Base-by-base conservation (phyloP, 208 protist genomes). In the Zelonia costaricensis region DNA sequence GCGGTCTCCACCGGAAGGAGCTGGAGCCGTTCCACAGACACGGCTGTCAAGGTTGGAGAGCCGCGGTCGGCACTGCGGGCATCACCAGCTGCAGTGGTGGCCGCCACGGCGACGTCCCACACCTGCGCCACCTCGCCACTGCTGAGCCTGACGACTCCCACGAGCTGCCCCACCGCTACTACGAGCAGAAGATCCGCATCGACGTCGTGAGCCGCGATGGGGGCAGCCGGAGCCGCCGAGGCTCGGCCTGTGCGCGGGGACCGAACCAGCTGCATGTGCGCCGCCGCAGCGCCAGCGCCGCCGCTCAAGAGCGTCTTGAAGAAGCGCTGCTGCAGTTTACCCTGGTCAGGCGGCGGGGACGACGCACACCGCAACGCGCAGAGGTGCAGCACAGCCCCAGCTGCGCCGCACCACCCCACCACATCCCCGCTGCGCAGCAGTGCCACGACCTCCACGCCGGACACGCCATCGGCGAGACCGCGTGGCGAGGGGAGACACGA, bases 371-470 rank as follows among this genome's bases (percentile, higher is more conserved):
- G 30, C 40, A 57, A 4, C 6, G 36, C 33, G 9, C 52, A 30
- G 42, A 57, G 52, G 30, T 57, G 52, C 52, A 43, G 23, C 7
- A 57, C 52, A 27, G 36, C 3, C 7, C 5, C 36, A 13, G 23
- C 22, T 9, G 13, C 52, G 48, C 46, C 43, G 16, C 59, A 10
- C 66, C 57, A 73, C 6, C 66, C 66, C 18, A 73, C 38, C 13
- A 73, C 31, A 43, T 53, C 49, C 20, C 66, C 66, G 13, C 57
- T 53, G 4, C 66, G 66, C 35, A 73, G 40, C 12, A 73, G 20
- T n/a, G 45, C 66, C 20, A 73, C 58, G 23, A 46, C 66, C 23
- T 65, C 58, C 35, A 72, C 3, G 49, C 38, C 9, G 15, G 30
- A 18, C 4, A 63, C 30, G 30, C 46, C 25, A 23, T 28, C n/a